Evolutionary conservation across 345 rosid species (phyloP).

Genomic region (Viola odorata): DNA sequence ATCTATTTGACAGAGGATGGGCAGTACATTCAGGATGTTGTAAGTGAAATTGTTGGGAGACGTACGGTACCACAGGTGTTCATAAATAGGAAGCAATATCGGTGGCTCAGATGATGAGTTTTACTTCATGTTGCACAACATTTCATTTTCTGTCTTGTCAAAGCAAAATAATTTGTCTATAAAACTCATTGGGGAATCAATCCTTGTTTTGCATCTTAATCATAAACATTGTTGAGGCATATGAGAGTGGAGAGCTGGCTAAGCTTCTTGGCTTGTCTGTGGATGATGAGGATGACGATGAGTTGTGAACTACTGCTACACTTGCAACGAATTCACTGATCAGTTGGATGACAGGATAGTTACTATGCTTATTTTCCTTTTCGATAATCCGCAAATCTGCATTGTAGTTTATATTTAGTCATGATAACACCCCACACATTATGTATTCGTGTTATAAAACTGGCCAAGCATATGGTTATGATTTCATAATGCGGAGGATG

Average conservation of each 20-base stretch:
- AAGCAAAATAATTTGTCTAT: not conserved
- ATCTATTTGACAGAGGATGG: conserved; percentile 55
- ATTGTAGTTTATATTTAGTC: no score
- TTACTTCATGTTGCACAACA: not conserved
- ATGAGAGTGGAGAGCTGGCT: conserved; percentile 62
- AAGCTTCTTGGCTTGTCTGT: conserved; percentile 53
- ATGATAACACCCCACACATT: no score
- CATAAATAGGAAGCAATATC: conserved; percentile 71
- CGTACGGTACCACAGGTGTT: conserved; percentile 94
- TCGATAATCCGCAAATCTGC: no score
- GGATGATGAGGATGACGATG: conserved; percentile 21
- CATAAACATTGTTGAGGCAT: conserved; percentile 72
- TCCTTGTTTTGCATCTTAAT: conserved; percentile 7
- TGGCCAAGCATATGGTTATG: no score
- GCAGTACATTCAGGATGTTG: conserved; percentile 54
- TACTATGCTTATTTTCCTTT: no score
- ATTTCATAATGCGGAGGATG: no score
- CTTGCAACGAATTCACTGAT: no score
- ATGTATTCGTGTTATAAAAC: no score
- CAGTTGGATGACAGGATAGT: no score
- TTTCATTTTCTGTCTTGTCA: not conserved
- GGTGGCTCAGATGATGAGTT: conserved; percentile 89
- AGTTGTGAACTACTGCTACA: no score
- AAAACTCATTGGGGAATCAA: not conserved
- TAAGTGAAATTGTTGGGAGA: conserved; percentile 53